Evolutionary conservation across 352 stramenopile genomes (phyloP).

Genomic region (Phytophthora ramorum): DNA sequence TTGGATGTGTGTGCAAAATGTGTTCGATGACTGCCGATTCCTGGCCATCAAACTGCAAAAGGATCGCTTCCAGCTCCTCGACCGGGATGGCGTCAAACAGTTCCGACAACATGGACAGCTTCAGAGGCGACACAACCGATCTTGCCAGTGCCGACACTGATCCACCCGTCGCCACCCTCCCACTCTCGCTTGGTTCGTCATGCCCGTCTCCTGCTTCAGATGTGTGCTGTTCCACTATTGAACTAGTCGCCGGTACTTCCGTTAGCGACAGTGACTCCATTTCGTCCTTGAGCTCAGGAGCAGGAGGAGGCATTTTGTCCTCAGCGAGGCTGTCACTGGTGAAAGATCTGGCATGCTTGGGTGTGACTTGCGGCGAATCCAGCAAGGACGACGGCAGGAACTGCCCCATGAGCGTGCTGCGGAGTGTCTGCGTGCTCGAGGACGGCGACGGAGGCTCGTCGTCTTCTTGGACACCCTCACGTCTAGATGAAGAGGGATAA

Average conservation of each 20-base stretch:
- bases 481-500: conserved; percentile 46
- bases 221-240: conserved; percentile 31
- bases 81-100: conserved; percentile 75
- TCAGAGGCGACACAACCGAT: conserved; percentile 50
- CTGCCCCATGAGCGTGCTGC: conserved; percentile 79
- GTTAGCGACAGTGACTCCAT: conserved; percentile 50
- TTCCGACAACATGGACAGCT: conserved; percentile 71
- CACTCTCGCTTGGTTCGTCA: conserved; percentile 41
- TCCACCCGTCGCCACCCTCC: conserved; percentile 24
- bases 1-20: conserved; percentile 71
- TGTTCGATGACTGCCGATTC: conserved; percentile 69
- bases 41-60: conserved; percentile 58
- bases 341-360: conserved; percentile 51
- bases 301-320: conserved; percentile 40
- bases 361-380: conserved; percentile 84
- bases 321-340: conserved; percentile 23
- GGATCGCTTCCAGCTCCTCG: conserved; percentile 63
- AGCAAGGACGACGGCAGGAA: conserved; percentile 81
- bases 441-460: conserved; percentile 61
- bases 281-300: conserved; percentile 20
- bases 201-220: conserved; percentile 34
- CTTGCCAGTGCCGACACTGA: conserved; percentile 2
- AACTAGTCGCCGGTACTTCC: conserved; percentile 29
- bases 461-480: conserved; percentile 43
- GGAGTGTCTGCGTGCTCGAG: conserved; percentile 64